Evolutionary conservation across 2,329 filamentous ascomycete genomes (phyloP), one percentile per base, ranked within the genome.

Genomic region (Clonostachys rhizophaga): DNA sequence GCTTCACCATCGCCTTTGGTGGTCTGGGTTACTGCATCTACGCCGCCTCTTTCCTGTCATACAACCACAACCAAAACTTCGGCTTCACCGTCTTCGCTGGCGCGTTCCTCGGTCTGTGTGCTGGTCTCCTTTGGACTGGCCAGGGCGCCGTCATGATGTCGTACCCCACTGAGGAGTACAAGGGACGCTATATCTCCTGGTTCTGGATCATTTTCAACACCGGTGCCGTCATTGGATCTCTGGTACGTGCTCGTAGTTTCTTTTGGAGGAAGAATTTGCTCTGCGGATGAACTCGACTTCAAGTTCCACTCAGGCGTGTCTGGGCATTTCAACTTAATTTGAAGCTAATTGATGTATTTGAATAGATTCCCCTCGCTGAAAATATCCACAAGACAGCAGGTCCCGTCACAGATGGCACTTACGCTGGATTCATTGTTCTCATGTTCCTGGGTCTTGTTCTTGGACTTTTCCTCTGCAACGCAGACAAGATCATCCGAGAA

Each of bases 121-220:
- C 89, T 42, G 88, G 86, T 60, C 74, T 92, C 37, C 74, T 94
- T 36, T 94, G 89, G 89, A 86, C 85, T 34, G 89, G 86, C 1
- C 88, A 92, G 68, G 88, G 89, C 50, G 84, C 87, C 49, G 89
- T 92, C 60, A 91, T 92, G 86, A 92, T 95, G 82, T 84, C 87
- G 39, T 96, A 96, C 64, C 91, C 91, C 2, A 74, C 79, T 17
- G 91, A 96, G 68, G 67, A 81, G 34, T 80, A 82, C 53, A 96
- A 96, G 75, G 91, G 91, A 41, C 84, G 85, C 50, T 96, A 91
- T 65, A 95, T 96, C 64, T 87, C 87, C 50, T 84, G 83, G 72
- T 96, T 96, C 70, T 96, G 91, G 91, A 84, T 91, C 64, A 95
- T 96, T 59, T 96, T 96, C 77, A 96, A 96, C 68, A 67, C 91